Evolutionary conservation across 2,329 filamentous ascomycete species (phyloP).

Genomic region (Trichoderma endophyticum): DNA sequence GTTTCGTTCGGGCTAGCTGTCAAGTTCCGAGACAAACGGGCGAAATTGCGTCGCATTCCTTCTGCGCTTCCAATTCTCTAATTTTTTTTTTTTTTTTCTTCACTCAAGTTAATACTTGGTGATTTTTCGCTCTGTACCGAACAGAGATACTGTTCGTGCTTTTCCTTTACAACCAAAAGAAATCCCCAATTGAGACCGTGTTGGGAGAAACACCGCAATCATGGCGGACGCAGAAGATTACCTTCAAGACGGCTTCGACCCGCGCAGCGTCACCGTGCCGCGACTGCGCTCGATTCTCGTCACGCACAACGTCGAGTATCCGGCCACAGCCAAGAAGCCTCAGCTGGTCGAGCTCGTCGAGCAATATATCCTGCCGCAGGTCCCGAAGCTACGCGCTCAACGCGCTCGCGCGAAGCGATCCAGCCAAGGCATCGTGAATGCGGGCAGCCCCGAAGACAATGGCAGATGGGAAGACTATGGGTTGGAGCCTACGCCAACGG

Average conservation of each 20-base stretch:
- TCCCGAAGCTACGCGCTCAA: slow-evolving; percentile 70
- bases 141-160: neutral
- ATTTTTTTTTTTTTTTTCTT: neutral
- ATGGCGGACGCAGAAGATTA: slow-evolving; percentile 77
- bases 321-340: slow-evolving; percentile 85
- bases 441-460: slow-evolving; percentile 63
- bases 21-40: slow-evolving; percentile 16
- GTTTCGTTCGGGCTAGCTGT: slow-evolving; percentile 8
- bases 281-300: slow-evolving; percentile 88
- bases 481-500: slow-evolving; percentile 46
- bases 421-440: slow-evolving; percentile 76
- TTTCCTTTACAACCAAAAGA: neutral
- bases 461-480: slow-evolving; percentile 61
- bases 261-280: slow-evolving; percentile 78
- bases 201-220: neutral
- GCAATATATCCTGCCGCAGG: slow-evolving; percentile 72
- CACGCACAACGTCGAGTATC: slow-evolving; percentile 80
- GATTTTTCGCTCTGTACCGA: neutral
- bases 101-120: neutral
- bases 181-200: neutral
- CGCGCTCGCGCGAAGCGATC: slow-evolving; percentile 79
- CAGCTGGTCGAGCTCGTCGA: slow-evolving; percentile 84
- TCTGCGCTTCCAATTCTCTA: neutral
- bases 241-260: slow-evolving; percentile 82
- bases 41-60: slow-evolving; percentile 2